Evolutionary conservation across 768 basidiomycete species (phyloP).

Genomic region (Galerina marginata): DNA sequence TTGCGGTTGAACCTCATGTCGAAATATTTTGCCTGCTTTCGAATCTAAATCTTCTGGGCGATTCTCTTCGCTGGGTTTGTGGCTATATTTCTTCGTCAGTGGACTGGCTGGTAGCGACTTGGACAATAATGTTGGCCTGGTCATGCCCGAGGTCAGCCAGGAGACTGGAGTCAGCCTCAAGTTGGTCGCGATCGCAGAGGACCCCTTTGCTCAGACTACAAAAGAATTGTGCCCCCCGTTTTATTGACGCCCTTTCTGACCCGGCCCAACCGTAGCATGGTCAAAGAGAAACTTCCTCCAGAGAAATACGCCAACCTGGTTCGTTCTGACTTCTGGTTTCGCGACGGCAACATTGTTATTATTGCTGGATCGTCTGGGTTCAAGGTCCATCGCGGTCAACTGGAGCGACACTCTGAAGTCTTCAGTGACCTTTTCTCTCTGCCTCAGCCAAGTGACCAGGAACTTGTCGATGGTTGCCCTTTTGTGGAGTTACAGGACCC

Average conservation of each 20-base stretch:
- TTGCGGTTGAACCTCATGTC: too few relatives aligned
- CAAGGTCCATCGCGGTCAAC: constrained; percentile 77
- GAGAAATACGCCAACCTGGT: constrained; percentile 33
- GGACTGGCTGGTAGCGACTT: too few relatives aligned
- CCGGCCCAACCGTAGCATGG: constrained; percentile 13
- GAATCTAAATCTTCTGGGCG: too few relatives aligned
- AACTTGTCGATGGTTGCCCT: constrained; percentile 60
- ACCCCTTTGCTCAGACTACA: not conserved
- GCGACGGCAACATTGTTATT: constrained; percentile 73
- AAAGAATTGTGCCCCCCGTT: not conserved
- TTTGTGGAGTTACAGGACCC: constrained; percentile 68
- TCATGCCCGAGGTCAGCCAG: not conserved
- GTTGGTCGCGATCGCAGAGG: not conserved
- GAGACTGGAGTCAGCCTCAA: constrained; percentile 1
- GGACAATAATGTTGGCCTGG: not conserved
- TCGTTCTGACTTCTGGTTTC: constrained; percentile 73
- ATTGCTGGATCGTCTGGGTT: constrained; percentile 62
- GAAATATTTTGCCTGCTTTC: too few relatives aligned
- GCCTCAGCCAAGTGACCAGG: constrained; percentile 58
- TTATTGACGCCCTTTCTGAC: not conserved
- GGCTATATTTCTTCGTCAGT: too few relatives aligned
- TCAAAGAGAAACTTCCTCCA: constrained; percentile 20
- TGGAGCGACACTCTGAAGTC: constrained; percentile 79
- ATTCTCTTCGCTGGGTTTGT: too few relatives aligned
- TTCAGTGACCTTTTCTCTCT: constrained; percentile 71